Conservation (phyloP, 768 basidiomycete species). For the Pleurotus sapidus region DNA sequence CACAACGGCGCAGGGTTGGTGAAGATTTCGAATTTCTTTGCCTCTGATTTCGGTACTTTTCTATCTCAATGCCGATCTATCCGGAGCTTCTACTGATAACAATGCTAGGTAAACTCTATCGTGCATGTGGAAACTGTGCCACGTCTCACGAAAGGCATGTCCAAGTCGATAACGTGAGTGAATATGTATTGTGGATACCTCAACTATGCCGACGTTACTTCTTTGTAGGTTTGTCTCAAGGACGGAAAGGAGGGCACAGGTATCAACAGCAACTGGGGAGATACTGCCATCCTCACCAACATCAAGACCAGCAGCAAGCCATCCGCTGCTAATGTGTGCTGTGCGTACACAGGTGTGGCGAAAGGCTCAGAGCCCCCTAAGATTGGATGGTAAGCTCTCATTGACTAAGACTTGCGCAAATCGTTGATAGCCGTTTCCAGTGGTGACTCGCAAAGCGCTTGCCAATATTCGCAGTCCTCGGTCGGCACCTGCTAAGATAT, state of each 20-base stretch:
- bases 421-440: conserved; percentile 8
- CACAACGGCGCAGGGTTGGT: conserved; percentile 25
- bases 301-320: conserved; percentile 24
- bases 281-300: conserved; percentile 21
- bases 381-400: conserved; percentile 23
- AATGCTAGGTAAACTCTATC: conserved; percentile 22
- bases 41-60: conserved; percentile 19
- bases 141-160: conserved; percentile 21
- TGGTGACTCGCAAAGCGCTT: conserved; percentile 20
- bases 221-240: conserved; percentile 17
- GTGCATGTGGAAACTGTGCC: conserved; percentile 24
- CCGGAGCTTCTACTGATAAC: too few species aligned
- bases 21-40: conserved; percentile 23
- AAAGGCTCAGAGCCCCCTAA: conserved; percentile 23
- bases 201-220: too few species aligned
- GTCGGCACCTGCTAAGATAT: conserved; percentile 20
- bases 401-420: background rate
- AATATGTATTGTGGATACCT: background rate
- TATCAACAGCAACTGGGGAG: conserved; percentile 26
- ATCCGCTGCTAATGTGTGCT: conserved; percentile 21
- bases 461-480: conserved; percentile 18
- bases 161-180: conserved; percentile 21
- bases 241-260: conserved; percentile 21
- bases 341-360: conserved; percentile 21
- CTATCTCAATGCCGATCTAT: background rate